Base-by-base conservation (phyloP, 2,329 filamentous ascomycete species). In the Calonectria pseudoreteaudii region DNA sequence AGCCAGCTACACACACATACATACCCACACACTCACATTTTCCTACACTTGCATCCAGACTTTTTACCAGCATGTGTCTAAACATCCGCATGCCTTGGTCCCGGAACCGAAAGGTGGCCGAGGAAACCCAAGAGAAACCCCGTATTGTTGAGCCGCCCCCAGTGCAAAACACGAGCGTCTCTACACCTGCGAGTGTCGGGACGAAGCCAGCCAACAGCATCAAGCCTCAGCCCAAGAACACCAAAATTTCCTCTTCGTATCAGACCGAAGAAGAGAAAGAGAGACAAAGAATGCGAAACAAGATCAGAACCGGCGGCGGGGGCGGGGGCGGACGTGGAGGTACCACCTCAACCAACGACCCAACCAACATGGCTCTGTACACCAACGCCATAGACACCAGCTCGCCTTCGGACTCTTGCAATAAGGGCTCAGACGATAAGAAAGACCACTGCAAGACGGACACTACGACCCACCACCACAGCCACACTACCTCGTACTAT, bases 61-160 rank as follows among this genome's bases (percentile, higher is more conserved):
- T 49, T 23, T 34, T 26, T 16, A 23, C 28, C 60, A 49, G 11
- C 60, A 65, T 65, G 60, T 65, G 60, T 34, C 38, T 65, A 7
- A 44, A 65, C 11, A 65, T 65, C 20, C 60, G 60, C 38, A 47
- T 44, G 60, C 60, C 60, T 28, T 65, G 60, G 60, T 65, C 60
- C 20, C 44, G 44, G 60, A 65, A 34, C 38, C 38, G 28, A 34
- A 28, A 44, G 60, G 41, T 13, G 18, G n/a, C 38, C 10, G 60
- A 47, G 60, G 60, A 65, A 65, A 13, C 16, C 7, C 34, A 62
- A 30, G 56, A 62, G 56, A 62, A 62, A 11, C 34, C 56, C 14
- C 36, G 36, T 16, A 23, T 62, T 62, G 56, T 62, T 26, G 56
- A 62, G 56, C 34, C 34, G 7, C 36, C 36, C 14, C 14, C 56